phyloP scores from a whole-genome alignment of 2,329 filamentous ascomycete genomes.

The Pseudocercospora fijiensis region DNA sequence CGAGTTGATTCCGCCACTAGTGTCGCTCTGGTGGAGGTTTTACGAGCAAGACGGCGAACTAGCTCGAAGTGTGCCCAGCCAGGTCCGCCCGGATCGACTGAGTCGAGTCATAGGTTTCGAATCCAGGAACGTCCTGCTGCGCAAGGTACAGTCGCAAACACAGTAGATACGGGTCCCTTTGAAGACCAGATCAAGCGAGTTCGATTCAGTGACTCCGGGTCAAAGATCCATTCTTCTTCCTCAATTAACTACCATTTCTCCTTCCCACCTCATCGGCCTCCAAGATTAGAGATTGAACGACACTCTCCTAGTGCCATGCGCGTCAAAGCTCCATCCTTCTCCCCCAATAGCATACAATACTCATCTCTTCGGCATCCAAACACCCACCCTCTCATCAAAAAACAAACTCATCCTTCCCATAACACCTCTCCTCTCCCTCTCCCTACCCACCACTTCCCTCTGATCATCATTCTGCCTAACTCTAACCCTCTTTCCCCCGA shows the following conservation, averaged over 20 bases:
- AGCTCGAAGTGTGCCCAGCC: not conserved
- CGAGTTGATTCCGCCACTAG: not conserved
- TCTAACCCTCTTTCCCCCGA: constrained; percentile 5
- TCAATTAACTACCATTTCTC: too few relatives aligned
- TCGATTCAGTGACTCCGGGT: too few relatives aligned
- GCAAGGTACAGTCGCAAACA: too few relatives aligned
- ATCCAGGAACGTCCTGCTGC: not conserved
- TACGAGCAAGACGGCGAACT: not conserved
- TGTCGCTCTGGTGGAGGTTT: not conserved
- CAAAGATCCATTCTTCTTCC: too few relatives aligned
- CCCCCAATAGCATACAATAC: too few relatives aligned
- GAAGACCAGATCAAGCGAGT: too few relatives aligned
- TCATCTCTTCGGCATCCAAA: constrained; percentile 32
- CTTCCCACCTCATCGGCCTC: too few relatives aligned
- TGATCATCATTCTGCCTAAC: constrained; percentile 7
- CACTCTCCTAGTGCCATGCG: too few relatives aligned
- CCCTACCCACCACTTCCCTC: constrained; percentile 10
- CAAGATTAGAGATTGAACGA: too few relatives aligned
- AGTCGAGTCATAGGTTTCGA: not conserved
- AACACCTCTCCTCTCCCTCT: constrained; percentile 7
- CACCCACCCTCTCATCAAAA: constrained; percentile 29
- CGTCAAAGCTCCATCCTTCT: too few relatives aligned
- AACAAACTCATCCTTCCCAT: constrained; percentile 28
- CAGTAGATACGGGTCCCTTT: too few relatives aligned
- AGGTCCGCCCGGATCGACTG: not conserved